phyloP scores from a whole-genome alignment of 768 basidiomycete species.

The Goffeauzyma gilvescens region DNA sequence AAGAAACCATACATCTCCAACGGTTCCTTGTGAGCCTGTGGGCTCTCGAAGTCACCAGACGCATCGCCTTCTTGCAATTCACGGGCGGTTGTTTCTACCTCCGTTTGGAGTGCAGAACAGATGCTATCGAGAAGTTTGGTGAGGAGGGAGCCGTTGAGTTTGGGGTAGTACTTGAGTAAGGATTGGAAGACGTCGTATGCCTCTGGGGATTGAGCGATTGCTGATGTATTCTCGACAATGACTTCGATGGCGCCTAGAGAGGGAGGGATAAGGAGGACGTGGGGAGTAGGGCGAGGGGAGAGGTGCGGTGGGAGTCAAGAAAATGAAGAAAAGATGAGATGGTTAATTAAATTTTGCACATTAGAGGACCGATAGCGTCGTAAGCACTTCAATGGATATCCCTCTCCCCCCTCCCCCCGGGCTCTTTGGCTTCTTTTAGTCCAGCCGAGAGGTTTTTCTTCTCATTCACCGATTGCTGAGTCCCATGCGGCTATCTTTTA shows the following conservation, averaged over 20 bases:
- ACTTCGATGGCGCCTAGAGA: conserved; percentile 53
- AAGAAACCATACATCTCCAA: conserved; percentile 86
- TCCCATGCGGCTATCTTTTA: no score
- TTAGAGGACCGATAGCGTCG: not conserved
- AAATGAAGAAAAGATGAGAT: no score
- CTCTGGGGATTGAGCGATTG: conserved; percentile 42
- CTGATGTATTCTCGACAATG: conserved; percentile 58
- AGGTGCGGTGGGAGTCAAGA: no score
- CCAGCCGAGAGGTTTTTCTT: no score
- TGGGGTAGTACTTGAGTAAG: conserved; percentile 45
- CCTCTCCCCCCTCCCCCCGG: not conserved
- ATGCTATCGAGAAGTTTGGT: conserved; percentile 76
- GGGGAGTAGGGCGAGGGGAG: no score
- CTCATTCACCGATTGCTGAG: no score
- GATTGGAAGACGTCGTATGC: conserved; percentile 68
- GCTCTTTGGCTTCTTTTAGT: no score
- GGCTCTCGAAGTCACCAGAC: conserved; percentile 33
- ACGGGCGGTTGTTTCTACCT: conserved; percentile 51
- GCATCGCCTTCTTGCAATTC: conserved; percentile 47
- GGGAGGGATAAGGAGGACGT: conserved; percentile 6
- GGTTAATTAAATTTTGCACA: no score
- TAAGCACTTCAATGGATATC: not conserved
- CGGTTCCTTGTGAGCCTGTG: conserved; percentile 42
- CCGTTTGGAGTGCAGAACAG: conserved; percentile 48
- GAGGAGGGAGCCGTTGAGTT: conserved; percentile 48